Conservation (phyloP, 257 asterid genomes). For the Pogostemon cablin region DNA sequence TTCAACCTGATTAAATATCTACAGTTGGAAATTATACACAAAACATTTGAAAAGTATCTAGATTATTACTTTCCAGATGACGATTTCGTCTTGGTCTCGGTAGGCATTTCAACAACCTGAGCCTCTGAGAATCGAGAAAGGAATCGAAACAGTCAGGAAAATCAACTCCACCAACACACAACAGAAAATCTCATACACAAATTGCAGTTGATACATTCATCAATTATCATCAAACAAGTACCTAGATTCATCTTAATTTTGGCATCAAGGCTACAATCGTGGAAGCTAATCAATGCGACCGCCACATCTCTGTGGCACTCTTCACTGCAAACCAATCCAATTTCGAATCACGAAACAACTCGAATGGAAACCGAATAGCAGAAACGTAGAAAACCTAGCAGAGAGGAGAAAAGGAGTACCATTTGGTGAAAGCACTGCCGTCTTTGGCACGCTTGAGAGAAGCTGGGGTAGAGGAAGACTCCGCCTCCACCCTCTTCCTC, state of each 20-base stretch:
- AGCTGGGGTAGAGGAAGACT: constrained; percentile 37
- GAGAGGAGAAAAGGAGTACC: constrained; percentile 43
- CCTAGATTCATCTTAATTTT: constrained; percentile 82
- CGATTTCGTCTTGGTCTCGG: constrained; percentile 55
- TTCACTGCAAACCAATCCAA: constrained; percentile 44
- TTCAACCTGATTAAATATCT: neutral
- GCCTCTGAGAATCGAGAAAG: constrained; percentile 46
- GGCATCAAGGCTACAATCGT: constrained; percentile 77
- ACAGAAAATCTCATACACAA: neutral
- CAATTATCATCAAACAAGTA: constrained; percentile 14
- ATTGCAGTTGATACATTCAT: neutral
- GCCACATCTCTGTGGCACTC: constrained; percentile 78
- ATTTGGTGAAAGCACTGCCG: constrained; percentile 85
- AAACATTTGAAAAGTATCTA: no score
- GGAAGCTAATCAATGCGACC: constrained; percentile 80
- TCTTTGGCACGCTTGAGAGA: constrained; percentile 79
- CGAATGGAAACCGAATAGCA: neutral
- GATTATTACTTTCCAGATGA: constrained; percentile 47
- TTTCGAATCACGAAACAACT: neutral
- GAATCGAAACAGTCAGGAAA: neutral
- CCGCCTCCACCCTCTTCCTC: constrained; percentile 77
- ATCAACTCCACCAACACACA: neutral
- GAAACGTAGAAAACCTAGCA: neutral
- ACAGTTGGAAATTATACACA: neutral
- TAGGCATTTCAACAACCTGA: constrained; percentile 56